phyloP scores from a whole-genome alignment of 1,284 basidiomycete species.

The Cryptococcus sp. region DNA sequence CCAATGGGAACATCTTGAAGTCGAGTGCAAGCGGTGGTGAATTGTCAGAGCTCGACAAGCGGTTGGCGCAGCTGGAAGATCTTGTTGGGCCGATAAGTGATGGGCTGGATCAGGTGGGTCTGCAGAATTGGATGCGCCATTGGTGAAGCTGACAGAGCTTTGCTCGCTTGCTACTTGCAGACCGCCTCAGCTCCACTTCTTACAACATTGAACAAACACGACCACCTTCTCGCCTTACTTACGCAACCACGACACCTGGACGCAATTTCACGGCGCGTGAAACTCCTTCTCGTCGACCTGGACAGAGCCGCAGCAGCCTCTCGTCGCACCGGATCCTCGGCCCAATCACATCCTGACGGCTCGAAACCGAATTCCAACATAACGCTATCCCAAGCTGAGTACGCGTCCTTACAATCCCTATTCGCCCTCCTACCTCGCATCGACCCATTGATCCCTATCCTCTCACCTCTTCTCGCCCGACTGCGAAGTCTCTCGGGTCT shows the following conservation, averaged over 20 bases:
- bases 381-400: constrained; percentile 57
- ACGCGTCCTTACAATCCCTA: constrained; percentile 61
- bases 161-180: constrained; percentile 47
- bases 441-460: constrained; percentile 81
- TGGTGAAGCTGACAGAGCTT: too few relatives aligned
- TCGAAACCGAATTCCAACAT: constrained; percentile 20
- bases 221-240: constrained; percentile 73
- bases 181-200: constrained; percentile 73
- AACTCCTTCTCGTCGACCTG: constrained; percentile 87
- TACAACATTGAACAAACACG: constrained; percentile 76
- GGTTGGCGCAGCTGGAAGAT: constrained; percentile 76
- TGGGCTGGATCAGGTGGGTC: constrained; percentile 29
- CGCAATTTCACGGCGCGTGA: constrained; percentile 90
- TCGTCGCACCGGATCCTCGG: constrained; percentile 44
- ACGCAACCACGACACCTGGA: constrained; percentile 96
- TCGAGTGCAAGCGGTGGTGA: neutral
- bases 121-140: neutral
- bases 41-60: constrained; percentile 71
- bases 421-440: constrained; percentile 79
- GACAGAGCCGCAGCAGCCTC: constrained; percentile 71
- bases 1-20: neutral
- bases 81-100: constrained; percentile 61
- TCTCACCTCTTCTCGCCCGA: constrained; percentile 86
- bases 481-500: constrained; percentile 78
- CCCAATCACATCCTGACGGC: constrained; percentile 40